Base-by-base conservation (phyloP, 805 yeast species). In the Sugiyamaella valdiviana region DNA sequence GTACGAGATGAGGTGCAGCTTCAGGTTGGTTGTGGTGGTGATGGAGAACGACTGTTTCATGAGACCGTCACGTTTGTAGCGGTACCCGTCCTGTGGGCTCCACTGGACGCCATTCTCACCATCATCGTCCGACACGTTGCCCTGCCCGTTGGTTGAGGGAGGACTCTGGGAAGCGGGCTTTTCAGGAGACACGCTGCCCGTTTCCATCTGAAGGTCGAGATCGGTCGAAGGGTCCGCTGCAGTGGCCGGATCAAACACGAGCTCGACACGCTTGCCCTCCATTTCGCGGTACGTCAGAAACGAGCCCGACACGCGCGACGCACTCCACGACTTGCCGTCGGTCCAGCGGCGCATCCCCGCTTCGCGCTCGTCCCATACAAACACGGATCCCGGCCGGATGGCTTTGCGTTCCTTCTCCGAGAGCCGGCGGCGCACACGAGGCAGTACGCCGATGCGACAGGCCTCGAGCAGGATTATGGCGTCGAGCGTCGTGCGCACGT, bases 311-410 rank as follows among this genome's bases (percentile, higher is more conserved):
- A 84, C 88, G 50, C 88, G 71, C 0, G 85, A 78, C 1, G 89
- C 85, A 50, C 79, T 72, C 90, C 91, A 83, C 29, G 75, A 72
- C 53, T 76, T 75, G 16, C 90, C 87, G 58, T 83, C 91, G 1
- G 90, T 83, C 90, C 91, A 83, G 23, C 90, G 67, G 53, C 79
- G 75, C 80, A 84, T 82, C 15, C 80, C 83, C 39, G 85, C 79
- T 55, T 78, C 82, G 12, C 73, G 68, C 60, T 83, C 90, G 60
- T 79, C 82, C 89, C 89, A 83, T 6, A 82, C 76, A 57, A 78
- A 83, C 2, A 83, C 75, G 2, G 81, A 72, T 3, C 87, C 87
- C 6, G 80, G 71, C 17, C 65, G 64, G 38, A 84, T 82, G 17
- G 66, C 64, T 22, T 68, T 62, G 20, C 85, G 66, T 60, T 83